These are phyloP conservation scores for Linderniella brevidens DNA, from an alignment of 257 asterid genomes.

Conservation along the genomic window DNA sequence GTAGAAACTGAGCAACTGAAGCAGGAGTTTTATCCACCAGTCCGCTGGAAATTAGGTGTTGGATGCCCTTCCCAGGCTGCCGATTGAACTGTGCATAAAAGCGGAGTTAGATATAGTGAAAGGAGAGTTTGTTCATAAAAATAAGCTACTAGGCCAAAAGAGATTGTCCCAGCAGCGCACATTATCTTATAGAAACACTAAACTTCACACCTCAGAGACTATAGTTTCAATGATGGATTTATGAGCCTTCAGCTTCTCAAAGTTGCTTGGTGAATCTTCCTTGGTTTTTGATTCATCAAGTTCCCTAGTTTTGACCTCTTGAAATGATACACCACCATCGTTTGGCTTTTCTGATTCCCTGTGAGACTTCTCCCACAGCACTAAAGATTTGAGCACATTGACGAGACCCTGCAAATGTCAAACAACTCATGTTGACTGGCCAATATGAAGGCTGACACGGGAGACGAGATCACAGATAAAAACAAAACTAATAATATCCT, in stretches of 20 bases:
- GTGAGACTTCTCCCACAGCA: constrained; percentile 74
- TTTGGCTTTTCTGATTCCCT: constrained; percentile 38
- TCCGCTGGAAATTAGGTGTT: constrained; percentile 35
- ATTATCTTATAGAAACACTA: not conserved
- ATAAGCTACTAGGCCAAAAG: too few relatives aligned
- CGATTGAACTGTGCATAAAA: constrained; percentile 37
- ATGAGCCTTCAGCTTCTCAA: constrained; percentile 61
- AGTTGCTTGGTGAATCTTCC: constrained; percentile 43
- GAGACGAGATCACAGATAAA: too few relatives aligned
- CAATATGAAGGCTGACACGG: too few relatives aligned
- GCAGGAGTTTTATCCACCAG: constrained; percentile 47
- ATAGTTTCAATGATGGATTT: constrained; percentile 69
- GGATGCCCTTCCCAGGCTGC: constrained; percentile 42
- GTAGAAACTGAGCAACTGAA: constrained; percentile 52
- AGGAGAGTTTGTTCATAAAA: too few relatives aligned
- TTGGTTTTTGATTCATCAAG: constrained; percentile 25
- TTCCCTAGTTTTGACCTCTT: constrained; percentile 28
- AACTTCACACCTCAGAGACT: constrained; percentile 29
- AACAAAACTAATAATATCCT: too few relatives aligned
- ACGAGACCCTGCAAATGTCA: constrained; percentile 60
- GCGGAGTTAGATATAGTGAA: not conserved
- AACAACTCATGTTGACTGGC: constrained; percentile 11
- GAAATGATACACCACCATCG: constrained; percentile 22
- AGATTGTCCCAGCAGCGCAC: too few relatives aligned
- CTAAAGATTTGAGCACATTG: constrained; percentile 66